Base-by-base conservation (phyloP, 352 stramenopile genomes). In the Phytophthora foliorum region DNA sequence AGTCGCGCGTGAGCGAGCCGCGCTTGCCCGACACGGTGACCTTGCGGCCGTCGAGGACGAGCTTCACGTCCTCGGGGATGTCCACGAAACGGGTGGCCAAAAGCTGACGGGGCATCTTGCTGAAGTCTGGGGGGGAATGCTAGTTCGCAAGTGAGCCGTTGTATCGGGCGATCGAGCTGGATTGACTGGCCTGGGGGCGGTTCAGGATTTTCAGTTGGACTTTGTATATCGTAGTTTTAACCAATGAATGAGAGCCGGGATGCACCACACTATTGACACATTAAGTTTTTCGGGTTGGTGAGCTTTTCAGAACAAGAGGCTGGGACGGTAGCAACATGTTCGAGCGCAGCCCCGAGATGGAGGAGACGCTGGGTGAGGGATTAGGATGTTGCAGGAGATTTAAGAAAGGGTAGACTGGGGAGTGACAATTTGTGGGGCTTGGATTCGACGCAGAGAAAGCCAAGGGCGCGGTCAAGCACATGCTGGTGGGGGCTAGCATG, bases 11-110 rank as follows among this genome's bases (percentile, higher is more conserved):
- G 44, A 99, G 95, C 69, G 79, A 86, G 72, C 98, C 98, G 69
- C 96, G 95, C 75, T 98, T 97, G 81, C 98, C 98, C 38, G 76
- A 97, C 36, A 99, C 98, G 51, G 86, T 98, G 55, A 99, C 95
- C 74, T 92, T 93, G 74, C 98, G 95, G 75, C 95, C 89, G 56
- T 98, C 97, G 21, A 99, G 81, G 24, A 92, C 81, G 63, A 99
- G 83, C 69, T 95, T 93, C 27, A 99, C 94, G 67, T 91, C 95
- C 38, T 97, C 92, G 32, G 96, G 97, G 80, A 99, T 97, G 46
- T 98, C 82, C 63, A 99, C 81, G 75, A 89, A 93, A 58, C 94
- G 90, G 62, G 95, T 98, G 71, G 95, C 93, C 57, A 99, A 88
- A 84, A 99, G 84, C 67, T 95, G 88, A 76, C 84, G 81, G 54